A percentile compares a stretch with the other conserved stretches of the same genome.
Evolutionary conservation across 2,329 filamentous ascomycete species (phyloP).

Genomic region (Penicillium sp.): DNA sequence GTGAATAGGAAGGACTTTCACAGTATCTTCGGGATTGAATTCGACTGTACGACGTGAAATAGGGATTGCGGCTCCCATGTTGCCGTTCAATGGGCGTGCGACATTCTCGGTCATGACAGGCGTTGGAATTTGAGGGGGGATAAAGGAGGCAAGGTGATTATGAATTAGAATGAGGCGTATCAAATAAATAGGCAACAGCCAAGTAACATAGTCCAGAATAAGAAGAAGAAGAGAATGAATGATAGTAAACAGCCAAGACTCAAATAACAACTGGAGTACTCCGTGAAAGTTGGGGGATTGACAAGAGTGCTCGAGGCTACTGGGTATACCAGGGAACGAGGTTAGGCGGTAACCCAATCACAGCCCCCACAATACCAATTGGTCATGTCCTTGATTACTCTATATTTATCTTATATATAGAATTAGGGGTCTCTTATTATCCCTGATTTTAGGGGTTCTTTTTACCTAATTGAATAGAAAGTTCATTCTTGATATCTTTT

Average conservation of each 20-base stretch:
- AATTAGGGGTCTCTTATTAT: too few species aligned
- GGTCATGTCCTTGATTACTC: conserved; percentile 10
- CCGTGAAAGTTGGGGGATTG: neutral
- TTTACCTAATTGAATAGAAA: neutral
- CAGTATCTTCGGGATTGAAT: conserved; percentile 24
- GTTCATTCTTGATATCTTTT: neutral
- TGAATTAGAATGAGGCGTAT: conserved; percentile 2
- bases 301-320: conserved; percentile 17
- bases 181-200: neutral
- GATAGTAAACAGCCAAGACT: neutral
- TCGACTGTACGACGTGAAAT: conserved; percentile 31
- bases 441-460: neutral
- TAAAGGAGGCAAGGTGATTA: neutral
- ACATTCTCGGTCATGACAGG: conserved; percentile 17
- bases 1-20: conserved; percentile 20
- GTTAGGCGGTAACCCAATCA: conserved; percentile 15
- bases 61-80: conserved; percentile 25
- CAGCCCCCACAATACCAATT: conserved; percentile 10
- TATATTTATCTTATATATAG: too few species aligned
- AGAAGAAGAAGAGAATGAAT: neutral
- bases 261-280: neutral
- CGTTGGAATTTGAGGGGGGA: conserved; percentile 15
- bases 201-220: neutral
- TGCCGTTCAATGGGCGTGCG: conserved; percentile 34
- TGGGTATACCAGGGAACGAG: conserved; percentile 20